Evolutionary conservation across 192 early-diverging fungal genomes (phyloP).

Genomic region (Chytriomyces sp.): DNA sequence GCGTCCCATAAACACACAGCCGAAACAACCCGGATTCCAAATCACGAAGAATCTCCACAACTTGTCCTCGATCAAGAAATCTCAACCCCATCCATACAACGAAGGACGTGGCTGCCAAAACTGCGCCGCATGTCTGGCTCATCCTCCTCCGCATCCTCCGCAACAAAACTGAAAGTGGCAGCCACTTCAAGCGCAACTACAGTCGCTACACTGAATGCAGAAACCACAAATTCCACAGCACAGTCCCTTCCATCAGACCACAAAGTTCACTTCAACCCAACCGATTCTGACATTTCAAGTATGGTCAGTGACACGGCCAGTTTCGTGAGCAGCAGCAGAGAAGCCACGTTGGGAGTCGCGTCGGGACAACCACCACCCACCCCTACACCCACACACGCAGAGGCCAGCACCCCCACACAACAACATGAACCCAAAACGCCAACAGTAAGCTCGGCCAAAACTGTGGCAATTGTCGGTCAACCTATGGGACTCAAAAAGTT

Average conservation of each 20-base stretch:
- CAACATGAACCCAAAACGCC: neutral
- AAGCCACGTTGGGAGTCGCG: too few species aligned
- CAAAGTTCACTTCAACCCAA: neutral
- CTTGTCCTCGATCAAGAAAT: too few species aligned
- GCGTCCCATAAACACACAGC: too few species aligned
- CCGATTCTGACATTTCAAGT: neutral
- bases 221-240: neutral
- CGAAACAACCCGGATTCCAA: too few species aligned
- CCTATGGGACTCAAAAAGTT: conserved; percentile 34
- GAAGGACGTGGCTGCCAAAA: neutral
- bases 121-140: neutral
- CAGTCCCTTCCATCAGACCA: neutral
- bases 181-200: neutral
- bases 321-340: neutral
- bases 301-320: conserved; percentile 18
- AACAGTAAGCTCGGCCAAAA: neutral
- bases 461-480: conserved; percentile 36
- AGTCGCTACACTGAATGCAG: neutral
- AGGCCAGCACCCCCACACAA: neutral
- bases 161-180: neutral
- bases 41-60: too few species aligned
- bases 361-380: neutral
- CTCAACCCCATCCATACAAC: neutral
- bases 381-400: neutral
- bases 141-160: neutral